Evolutionary conservation across 2,329 filamentous ascomycete species (phyloP).

Genomic region (Dothideomycetes sp.): DNA sequence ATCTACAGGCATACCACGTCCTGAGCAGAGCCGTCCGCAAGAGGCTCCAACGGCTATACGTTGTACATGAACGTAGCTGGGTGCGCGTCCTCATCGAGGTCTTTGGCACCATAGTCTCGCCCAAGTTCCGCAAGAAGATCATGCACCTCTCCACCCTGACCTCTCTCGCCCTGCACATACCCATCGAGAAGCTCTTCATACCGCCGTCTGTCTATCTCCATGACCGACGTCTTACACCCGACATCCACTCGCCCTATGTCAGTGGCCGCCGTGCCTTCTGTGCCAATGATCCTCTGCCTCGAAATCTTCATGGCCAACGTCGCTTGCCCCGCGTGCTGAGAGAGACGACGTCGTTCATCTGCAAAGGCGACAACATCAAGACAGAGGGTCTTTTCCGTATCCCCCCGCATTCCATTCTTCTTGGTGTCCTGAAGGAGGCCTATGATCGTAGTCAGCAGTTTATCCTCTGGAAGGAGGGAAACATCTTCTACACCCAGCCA

Average conservation of each 20-base stretch:
- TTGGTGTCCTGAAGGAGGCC: conserved; percentile 44
- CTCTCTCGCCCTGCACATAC: conserved; percentile 41
- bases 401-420: conserved; percentile 40
- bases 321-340: conserved; percentile 44
- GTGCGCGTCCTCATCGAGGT: conserved; percentile 47
- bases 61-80: conserved; percentile 50
- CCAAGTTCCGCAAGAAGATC: conserved; percentile 49
- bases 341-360: conserved; percentile 44
- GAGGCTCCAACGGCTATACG: conserved; percentile 46
- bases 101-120: conserved; percentile 48
- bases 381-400: conserved; percentile 47
- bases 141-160: conserved; percentile 45
- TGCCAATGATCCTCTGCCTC: conserved; percentile 40
- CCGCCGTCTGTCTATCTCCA: conserved; percentile 46
- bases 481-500: conserved; percentile 26
- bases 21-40: conserved; percentile 46
- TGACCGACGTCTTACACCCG: conserved; percentile 41
- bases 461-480: conserved; percentile 43
- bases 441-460: conserved; percentile 48
- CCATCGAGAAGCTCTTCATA: conserved; percentile 45
- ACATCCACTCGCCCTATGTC: conserved; percentile 39
- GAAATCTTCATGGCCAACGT: conserved; percentile 34
- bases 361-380: conserved; percentile 38
- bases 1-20: conserved; percentile 48
- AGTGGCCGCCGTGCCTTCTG: conserved; percentile 39